These are phyloP conservation scores for Polytolypa hystricis DNA, from an alignment of 2,329 filamentous ascomycete species.

Conservation along the genomic window DNA sequence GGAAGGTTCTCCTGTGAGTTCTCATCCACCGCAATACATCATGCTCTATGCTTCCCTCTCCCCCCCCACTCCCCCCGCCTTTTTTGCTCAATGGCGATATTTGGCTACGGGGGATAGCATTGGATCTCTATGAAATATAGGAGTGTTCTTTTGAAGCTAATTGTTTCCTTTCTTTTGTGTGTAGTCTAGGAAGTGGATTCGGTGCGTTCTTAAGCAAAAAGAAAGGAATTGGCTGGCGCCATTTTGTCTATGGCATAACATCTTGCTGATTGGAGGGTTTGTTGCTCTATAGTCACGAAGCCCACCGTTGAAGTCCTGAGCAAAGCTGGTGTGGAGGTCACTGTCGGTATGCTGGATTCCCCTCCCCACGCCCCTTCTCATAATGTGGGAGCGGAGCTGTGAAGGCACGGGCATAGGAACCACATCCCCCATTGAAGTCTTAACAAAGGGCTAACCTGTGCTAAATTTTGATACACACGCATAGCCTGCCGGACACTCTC, in stretches of 20 bases:
- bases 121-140: too few relatives aligned
- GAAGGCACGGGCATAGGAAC: too few relatives aligned
- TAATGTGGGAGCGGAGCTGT: too few relatives aligned
- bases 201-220: too few relatives aligned
- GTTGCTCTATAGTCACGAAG: constrained; percentile 39
- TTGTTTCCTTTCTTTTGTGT: neutral
- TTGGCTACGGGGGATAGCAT: neutral
- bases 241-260: neutral
- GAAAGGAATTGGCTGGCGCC: too few relatives aligned
- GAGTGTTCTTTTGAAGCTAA: neutral
- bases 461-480: neutral
- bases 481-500: constrained; percentile 72
- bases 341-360: constrained; percentile 44
- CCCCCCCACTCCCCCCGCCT: neutral
- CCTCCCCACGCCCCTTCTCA: too few relatives aligned
- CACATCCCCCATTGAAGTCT: too few relatives aligned
- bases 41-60: neutral
- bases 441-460: too few relatives aligned
- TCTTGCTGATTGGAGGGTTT: constrained; percentile 3
- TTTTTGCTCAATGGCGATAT: neutral
- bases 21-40: neutral
- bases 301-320: constrained; percentile 55
- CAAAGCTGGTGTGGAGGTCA: constrained; percentile 50
- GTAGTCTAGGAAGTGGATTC: constrained; percentile 15
- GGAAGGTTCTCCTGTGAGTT: constrained; percentile 14